These are phyloP conservation scores for Ogataea methylovora DNA, from an alignment of 805 yeast genomes.

Conservation along the genomic window DNA sequence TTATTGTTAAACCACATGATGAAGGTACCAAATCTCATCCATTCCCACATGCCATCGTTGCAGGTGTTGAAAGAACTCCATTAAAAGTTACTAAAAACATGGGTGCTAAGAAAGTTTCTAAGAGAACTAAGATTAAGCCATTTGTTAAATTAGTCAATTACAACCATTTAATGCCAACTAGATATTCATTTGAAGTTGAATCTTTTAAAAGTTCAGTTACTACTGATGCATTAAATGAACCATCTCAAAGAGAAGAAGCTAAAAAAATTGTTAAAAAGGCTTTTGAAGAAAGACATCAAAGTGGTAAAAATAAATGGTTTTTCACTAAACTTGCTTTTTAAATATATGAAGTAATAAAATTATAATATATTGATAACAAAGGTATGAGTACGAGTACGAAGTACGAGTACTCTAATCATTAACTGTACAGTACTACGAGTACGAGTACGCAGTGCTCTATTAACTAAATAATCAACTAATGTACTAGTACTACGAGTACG, in stretches of 20 bases:
- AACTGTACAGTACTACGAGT: no score
- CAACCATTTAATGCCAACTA: constrained; percentile 99
- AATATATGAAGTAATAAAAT: constrained; percentile 6
- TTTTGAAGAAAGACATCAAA: constrained; percentile 98
- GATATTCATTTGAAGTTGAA: constrained; percentile 97
- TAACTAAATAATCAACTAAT: no score
- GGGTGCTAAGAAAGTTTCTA: constrained; percentile 94
- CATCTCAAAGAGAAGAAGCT: constrained; percentile 98
- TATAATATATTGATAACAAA: not conserved
- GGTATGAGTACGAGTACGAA: no score
- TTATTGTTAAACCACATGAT: constrained; percentile 95
- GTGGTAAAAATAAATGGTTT: constrained; percentile 99
- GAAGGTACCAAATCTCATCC: constrained; percentile 98
- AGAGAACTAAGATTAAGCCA: constrained; percentile 98
- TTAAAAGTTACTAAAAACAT: constrained; percentile 90
- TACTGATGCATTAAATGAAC: constrained; percentile 92
- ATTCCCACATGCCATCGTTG: constrained; percentile 99
- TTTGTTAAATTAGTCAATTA: constrained; percentile 98
- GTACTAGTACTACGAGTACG: no score
- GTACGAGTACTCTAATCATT: no score
- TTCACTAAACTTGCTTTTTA: constrained; percentile 70
- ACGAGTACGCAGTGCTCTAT: no score
- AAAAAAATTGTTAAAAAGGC: constrained; percentile 98
- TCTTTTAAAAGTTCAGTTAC: constrained; percentile 86
- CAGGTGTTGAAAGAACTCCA: constrained; percentile 99